Conservation (phyloP, 2,329 filamentous ascomycete species). For the Dothideomycetes sp. region DNA sequence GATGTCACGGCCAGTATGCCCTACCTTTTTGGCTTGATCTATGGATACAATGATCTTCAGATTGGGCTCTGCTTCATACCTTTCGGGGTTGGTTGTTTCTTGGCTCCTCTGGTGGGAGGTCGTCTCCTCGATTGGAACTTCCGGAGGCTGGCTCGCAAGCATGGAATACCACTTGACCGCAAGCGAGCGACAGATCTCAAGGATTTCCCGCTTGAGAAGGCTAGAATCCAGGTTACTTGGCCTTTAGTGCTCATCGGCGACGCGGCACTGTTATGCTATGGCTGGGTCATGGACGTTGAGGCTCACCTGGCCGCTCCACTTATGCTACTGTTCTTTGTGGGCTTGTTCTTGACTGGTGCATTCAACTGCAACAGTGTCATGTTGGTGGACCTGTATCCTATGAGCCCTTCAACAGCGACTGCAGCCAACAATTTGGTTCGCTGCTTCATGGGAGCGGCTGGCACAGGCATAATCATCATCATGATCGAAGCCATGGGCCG, state of each 20-base stretch:
- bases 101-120: slow-evolving; percentile 38
- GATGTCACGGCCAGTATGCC: slow-evolving; percentile 38
- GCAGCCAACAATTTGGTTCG: slow-evolving; percentile 28
- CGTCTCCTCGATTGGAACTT: slow-evolving; percentile 64
- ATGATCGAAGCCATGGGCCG: slow-evolving; percentile 35
- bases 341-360: slow-evolving; percentile 48
- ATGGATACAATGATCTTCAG: slow-evolving; percentile 39
- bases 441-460: slow-evolving; percentile 31
- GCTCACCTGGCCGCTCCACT: slow-evolving; percentile 33
- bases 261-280: slow-evolving; percentile 30
- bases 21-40: slow-evolving; percentile 37
- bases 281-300: slow-evolving; percentile 32
- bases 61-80: slow-evolving; percentile 34
- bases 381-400: slow-evolving; percentile 34
- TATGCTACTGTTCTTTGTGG: slow-evolving; percentile 44
- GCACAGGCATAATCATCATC: slow-evolving; percentile 30
- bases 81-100: slow-evolving; percentile 30
- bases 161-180: slow-evolving; percentile 52
- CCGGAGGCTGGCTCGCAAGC: slow-evolving; percentile 51
- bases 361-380: slow-evolving; percentile 42
- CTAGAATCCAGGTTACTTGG: slow-evolving; percentile 33
- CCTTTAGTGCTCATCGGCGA: slow-evolving; percentile 29
- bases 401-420: slow-evolving; percentile 32
- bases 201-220: slow-evolving; percentile 43
- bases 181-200: slow-evolving; percentile 47